Base-by-base conservation (phyloP, 768 basidiomycete species). In the Tulasnella sp. region DNA sequence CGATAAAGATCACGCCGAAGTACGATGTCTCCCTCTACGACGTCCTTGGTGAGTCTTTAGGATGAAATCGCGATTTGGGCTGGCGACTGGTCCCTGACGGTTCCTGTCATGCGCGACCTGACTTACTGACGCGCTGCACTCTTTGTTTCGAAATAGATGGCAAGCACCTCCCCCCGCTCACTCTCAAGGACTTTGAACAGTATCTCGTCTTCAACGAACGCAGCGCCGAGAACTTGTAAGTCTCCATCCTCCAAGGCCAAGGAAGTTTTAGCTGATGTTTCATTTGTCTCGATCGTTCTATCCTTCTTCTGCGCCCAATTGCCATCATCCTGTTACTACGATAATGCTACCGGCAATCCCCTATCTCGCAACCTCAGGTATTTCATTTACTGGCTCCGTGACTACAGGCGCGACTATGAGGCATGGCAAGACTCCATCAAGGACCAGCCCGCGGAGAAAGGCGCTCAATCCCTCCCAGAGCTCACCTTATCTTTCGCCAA, bases 201-300 rank as follows among this genome's bases (percentile, higher is more conserved):
- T 90, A 86, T 78, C 73, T 89, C 56, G 74, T 90, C 44, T 88
- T 86, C 70, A 85, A 86, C 56, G 88, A 90, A 65, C 77, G 77
- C 58, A 77, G 77, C 49, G 81, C 85, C 23, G 87, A 89, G 69
- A 89, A 88, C 67, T 76, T 90, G 78, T 84, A 64, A 70, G 80
- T 62, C 15, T 56, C 27, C 41, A 38, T 44, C 32, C 41, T 21
- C 23, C 21, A 50, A n/a, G 43, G 9, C 23, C 19, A 30, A n/a
- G 27, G 42, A 23, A 11, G 29, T 58, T 10, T 8, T 29, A 7
- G 27, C 27, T 19, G 51, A 52, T 7, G 47, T 23, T 51, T 51
- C 9, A 8, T 27, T 19, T 10, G 9, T 51, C 9, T 23, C 54
- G 1, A 19, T 3, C 30, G 11, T 32, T 41, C 9, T 8, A 13